These are phyloP conservation scores for Plasmopara viticola DNA, from an alignment of 352 stramenopile genomes.

Conservation along the genomic window DNA sequence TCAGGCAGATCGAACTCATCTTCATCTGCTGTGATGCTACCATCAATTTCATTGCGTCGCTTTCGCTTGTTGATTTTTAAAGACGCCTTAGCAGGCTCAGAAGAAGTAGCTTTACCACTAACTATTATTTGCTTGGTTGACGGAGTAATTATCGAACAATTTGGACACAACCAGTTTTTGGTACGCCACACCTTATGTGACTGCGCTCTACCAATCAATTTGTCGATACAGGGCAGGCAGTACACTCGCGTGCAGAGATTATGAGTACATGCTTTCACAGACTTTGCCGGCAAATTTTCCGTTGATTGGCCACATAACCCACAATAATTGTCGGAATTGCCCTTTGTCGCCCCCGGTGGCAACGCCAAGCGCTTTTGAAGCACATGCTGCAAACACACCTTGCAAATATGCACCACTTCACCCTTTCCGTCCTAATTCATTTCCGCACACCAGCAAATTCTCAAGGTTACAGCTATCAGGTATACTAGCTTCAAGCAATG, in stretches of 20 bases:
- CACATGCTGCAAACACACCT: constrained; percentile 56
- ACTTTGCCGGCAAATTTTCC: constrained; percentile 18
- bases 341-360: constrained; percentile 6
- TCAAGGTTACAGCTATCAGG: not conserved
- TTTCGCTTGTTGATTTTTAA: constrained; percentile 46
- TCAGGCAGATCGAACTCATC: constrained; percentile 2
- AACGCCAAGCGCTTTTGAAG: constrained; percentile 31
- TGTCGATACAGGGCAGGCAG: constrained; percentile 49
- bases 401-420: constrained; percentile 46
- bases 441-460: not conserved
- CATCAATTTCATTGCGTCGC: constrained; percentile 23
- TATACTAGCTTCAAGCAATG: not conserved
- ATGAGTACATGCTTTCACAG: constrained; percentile 37
- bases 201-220: constrained; percentile 53
- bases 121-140: constrained; percentile 2
- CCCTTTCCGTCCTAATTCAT: constrained; percentile 41
- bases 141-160: constrained; percentile 34
- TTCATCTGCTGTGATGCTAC: constrained; percentile 20
- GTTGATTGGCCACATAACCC: constrained; percentile 40
- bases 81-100: constrained; percentile 1
- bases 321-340: constrained; percentile 29
- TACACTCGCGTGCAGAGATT: constrained; percentile 45
- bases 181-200: constrained; percentile 45
- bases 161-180: constrained; percentile 59
- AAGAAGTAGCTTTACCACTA: not conserved